Conservation (phyloP, 768 basidiomycete genomes). For the Tylopilus vinaceipallidus region DNA sequence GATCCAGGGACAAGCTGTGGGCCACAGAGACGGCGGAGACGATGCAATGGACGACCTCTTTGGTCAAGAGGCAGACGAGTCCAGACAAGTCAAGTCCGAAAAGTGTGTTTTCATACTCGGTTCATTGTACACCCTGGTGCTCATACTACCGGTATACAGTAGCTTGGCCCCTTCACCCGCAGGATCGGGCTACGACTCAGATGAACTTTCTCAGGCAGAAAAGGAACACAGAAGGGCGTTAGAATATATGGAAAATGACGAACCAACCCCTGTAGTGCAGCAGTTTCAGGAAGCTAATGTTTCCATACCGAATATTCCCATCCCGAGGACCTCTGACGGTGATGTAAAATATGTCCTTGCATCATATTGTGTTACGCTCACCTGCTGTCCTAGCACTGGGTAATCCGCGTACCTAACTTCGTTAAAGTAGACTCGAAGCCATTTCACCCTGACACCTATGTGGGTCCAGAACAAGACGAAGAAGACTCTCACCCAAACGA, state of each 20-base stretch:
- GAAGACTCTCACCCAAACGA: conserved; percentile 57
- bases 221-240: conserved; percentile 58
- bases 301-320: conserved; percentile 83
- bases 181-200: conserved; percentile 57
- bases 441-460: conserved; percentile 84
- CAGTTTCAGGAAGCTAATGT: conserved; percentile 66
- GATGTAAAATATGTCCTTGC: conserved; percentile 51
- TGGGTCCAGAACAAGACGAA: conserved; percentile 77
- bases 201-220: conserved; percentile 62
- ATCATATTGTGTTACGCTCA: conserved; percentile 4
- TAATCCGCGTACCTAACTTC: conserved; percentile 91
- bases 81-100: conserved; percentile 42
- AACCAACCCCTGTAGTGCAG: conserved; percentile 52
- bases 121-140: conserved; percentile 8
- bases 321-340: conserved; percentile 76
- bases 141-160: conserved; percentile 22
- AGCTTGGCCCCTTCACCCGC: conserved; percentile 38
- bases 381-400: conserved; percentile 62
- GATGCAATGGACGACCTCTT: conserved; percentile 79
- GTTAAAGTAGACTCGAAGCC: conserved; percentile 87
- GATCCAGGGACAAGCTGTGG: conserved; percentile 16
- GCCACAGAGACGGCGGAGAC: conserved; percentile 29
- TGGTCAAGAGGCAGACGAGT: conserved; percentile 59
- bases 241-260: conserved; percentile 82
- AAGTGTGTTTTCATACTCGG: conserved; percentile 35